Base-by-base conservation (phyloP, 2,329 filamentous ascomycete species). In the Neonectria neomacrospora region DNA sequence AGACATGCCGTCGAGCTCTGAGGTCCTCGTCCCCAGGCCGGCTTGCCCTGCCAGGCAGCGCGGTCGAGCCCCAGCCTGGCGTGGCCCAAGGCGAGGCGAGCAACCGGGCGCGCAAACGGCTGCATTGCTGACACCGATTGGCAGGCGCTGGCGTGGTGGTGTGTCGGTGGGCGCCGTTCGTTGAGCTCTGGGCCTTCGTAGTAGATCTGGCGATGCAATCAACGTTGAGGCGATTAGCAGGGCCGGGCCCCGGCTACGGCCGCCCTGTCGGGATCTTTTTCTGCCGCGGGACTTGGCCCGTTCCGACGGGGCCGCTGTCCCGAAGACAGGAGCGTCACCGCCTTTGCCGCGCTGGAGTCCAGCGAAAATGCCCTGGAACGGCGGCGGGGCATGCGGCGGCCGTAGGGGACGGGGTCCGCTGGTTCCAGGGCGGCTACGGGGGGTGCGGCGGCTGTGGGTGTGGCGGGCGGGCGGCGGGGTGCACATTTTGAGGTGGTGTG, bases 91-190 rank as follows among this genome's bases (percentile, higher is more conserved):
- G 73, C 74, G 41, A 73, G 68, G 63, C 75, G 73, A 61, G 68
- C 73, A 55, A 67, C 70, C 53, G 74, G 73, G 59, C 76, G 75
- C 64, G 73, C 74, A 66, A 79, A 72, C 26, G 75, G 74, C 71
- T 77, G 77, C 78, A 79, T 79, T 54, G 65, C 68, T 28, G 53
- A 47, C 63, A 63, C 61, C 58, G 55, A 58, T 55, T 63, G 58
- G 61, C 61, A 52, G 58, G 42, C 42, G 23, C 54, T 53, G 58
- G 61, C 59, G 56, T 61, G 34, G 55, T 58, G 53, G 59, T 66
- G 61, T 65, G 64, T 37, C 62, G 61, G 50, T 41, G 37, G 37
- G 37, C 37, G n/a, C 37, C 37, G 37, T 41, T 41, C n/a, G 7
- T 54, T 22, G 66, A 57, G 55, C 50, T 44, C 53, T 45, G 22